Conservation (phyloP, 2,329 filamentous ascomycete species). For the Venturia aucupariae region DNA sequence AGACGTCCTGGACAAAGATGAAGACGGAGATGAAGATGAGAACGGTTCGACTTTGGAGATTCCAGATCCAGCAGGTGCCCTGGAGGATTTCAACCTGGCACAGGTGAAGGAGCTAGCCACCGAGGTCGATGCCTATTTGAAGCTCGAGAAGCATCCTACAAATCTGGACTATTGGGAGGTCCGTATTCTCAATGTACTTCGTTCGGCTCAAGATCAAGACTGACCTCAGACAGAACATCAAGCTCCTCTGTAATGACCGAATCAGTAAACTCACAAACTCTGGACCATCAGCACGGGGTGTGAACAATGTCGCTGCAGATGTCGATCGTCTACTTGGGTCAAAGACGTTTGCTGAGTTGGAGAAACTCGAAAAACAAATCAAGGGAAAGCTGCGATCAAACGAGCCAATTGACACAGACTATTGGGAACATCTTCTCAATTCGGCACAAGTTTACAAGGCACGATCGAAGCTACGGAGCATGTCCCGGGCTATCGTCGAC, state of each 20-base stretch:
- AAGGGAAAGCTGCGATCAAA: slow-evolving; percentile 75
- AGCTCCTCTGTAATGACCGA: slow-evolving; percentile 70
- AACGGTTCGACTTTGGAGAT: slow-evolving; percentile 68
- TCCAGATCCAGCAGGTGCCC: slow-evolving; percentile 69
- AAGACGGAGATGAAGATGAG: slow-evolving; percentile 61
- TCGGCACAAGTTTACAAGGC: slow-evolving; percentile 87
- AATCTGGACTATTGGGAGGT: slow-evolving; percentile 85
- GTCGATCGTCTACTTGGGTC: slow-evolving; percentile 79
- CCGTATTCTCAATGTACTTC: slow-evolving; percentile 19
- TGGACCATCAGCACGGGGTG: slow-evolving; percentile 60
- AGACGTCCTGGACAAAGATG: slow-evolving; percentile 47
- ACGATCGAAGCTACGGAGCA: slow-evolving; percentile 68
- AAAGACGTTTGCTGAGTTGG: slow-evolving; percentile 80
- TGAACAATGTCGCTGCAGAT: slow-evolving; percentile 74
- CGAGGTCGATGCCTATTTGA: slow-evolving; percentile 71
- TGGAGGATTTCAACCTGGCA: slow-evolving; percentile 59
- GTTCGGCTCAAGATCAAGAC: slow-evolving; percentile 6
- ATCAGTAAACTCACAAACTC: slow-evolving; percentile 54
- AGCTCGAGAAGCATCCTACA: slow-evolving; percentile 65
- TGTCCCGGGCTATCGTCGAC: slow-evolving; percentile 67
- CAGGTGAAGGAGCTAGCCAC: slow-evolving; percentile 69
- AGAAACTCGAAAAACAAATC: slow-evolving; percentile 79
- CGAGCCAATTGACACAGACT: slow-evolving; percentile 90
- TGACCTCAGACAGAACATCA: slow-evolving; percentile 53
- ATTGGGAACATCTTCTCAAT: slow-evolving; percentile 88